Conservation (phyloP, 352 stramenopile species). For the Phytophthora nicotianae region DNA sequence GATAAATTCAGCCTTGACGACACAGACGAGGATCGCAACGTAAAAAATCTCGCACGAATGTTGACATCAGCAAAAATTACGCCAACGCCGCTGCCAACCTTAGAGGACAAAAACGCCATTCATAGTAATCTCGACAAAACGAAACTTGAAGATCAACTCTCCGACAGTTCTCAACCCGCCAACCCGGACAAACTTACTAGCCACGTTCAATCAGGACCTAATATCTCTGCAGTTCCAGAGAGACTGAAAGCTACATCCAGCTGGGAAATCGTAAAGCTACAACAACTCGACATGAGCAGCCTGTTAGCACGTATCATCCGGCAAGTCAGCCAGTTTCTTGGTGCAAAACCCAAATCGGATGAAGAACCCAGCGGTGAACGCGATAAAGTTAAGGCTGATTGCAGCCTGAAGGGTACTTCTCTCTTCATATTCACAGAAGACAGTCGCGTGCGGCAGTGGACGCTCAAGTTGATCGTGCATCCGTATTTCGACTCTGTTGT, state of each 20-base stretch:
- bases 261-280: background rate
- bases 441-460: slow-evolving; percentile 40
- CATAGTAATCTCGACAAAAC: slow-evolving; percentile 2
- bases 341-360: background rate
- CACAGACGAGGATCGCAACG: slow-evolving; percentile 55
- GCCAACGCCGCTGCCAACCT: slow-evolving; percentile 23
- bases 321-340: background rate
- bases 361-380: background rate
- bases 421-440: slow-evolving; percentile 60
- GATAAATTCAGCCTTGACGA: slow-evolving; percentile 87
- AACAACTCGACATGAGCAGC: background rate
- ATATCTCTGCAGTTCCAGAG: background rate
- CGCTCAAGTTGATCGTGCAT: slow-evolving; percentile 61
- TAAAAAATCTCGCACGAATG: slow-evolving; percentile 44
- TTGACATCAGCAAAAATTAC: slow-evolving; percentile 58
- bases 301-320: slow-evolving; percentile 2
- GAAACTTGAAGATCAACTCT: background rate
- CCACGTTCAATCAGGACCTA: background rate
- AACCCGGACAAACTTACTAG: background rate
- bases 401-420: slow-evolving; percentile 16
- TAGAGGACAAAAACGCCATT: background rate
- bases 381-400: slow-evolving; percentile 1
- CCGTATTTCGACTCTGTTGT: slow-evolving; percentile 81
- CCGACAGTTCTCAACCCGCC: background rate
- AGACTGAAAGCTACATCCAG: background rate